Evolutionary conservation across 306 rosid species (phyloP).

Genomic region (Arachis stenosperma): DNA sequence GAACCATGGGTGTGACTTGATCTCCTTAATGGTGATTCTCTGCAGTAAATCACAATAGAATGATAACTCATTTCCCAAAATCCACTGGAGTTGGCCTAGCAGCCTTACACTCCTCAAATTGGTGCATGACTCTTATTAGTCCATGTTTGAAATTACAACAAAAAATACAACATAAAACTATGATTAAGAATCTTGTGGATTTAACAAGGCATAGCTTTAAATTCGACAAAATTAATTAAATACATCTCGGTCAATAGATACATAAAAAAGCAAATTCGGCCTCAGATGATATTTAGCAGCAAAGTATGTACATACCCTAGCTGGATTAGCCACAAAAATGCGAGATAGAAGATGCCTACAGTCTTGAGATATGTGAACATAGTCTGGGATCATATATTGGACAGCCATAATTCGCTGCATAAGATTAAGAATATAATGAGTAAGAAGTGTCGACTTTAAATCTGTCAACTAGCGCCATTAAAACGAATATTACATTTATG

Average conservation of each 20-base stretch:
- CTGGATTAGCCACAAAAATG: constrained; percentile 75
- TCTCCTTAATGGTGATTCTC: constrained; percentile 80
- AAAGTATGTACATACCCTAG: constrained; percentile 52
- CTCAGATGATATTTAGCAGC: neutral
- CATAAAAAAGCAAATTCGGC: too few species aligned
- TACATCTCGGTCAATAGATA: too few species aligned
- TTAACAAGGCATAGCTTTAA: too few species aligned
- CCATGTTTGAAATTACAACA: neutral
- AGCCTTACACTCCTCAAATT: neutral
- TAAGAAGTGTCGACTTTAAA: constrained; percentile 29
- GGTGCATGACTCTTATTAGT: neutral
- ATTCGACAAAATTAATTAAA: too few species aligned
- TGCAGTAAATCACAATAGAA: constrained; percentile 46
- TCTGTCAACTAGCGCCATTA: constrained; percentile 17
- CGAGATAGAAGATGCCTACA: constrained; percentile 79
- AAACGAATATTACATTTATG: constrained; percentile 54
- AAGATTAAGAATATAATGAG: constrained; percentile 36
- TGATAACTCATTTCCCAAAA: constrained; percentile 29
- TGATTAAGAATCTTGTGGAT: neutral
- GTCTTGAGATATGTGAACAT: constrained; percentile 86
- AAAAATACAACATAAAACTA: neutral
- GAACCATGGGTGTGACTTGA: constrained; percentile 86
- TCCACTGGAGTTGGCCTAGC: neutral
- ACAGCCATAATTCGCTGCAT: constrained; percentile 85
- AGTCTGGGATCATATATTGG: constrained; percentile 89